Evolutionary conservation across 495 filamentous ascomycete genomes (phyloP).

Genomic region (Xanthoparmelia taractica): DNA sequence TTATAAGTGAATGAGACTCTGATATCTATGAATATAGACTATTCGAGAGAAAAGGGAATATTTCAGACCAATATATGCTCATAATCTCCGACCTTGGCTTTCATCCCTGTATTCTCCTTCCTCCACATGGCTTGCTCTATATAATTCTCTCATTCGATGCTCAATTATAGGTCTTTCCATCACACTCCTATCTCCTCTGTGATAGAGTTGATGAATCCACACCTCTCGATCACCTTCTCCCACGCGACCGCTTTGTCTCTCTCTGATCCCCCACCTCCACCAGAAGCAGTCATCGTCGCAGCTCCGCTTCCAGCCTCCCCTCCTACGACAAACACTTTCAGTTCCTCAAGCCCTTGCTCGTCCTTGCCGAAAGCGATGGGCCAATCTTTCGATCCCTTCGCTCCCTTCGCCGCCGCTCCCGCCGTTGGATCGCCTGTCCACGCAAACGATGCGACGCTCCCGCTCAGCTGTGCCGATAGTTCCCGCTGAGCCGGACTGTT

Average conservation of each 20-base stretch:
- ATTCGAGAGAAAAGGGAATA: too few species aligned
- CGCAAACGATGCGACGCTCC: conserved; percentile 9
- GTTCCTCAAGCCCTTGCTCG: neutral
- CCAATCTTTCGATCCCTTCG: conserved; percentile 15
- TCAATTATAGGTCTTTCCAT: too few species aligned
- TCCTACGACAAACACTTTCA: conserved; percentile 5
- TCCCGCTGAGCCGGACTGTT: conserved; percentile 24
- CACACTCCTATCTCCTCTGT: conserved; percentile 7
- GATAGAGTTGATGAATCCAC: conserved; percentile 15
- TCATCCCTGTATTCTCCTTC: too few species aligned
- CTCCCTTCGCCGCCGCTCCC: too few species aligned
- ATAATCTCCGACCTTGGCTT: too few species aligned
- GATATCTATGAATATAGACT: too few species aligned
- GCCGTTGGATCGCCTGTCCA: conserved; percentile 7
- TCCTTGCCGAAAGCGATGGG: conserved; percentile 7
- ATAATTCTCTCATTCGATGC: too few species aligned
- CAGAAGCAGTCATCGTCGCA: neutral
- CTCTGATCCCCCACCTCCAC: neutral
- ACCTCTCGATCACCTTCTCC: conserved; percentile 13
- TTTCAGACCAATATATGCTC: too few species aligned
- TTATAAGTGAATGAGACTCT: too few species aligned
- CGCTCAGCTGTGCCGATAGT: conserved; percentile 15
- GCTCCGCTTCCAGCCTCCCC: conserved; percentile 1
- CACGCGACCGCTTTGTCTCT: neutral
- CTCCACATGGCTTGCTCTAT: too few species aligned